Evolutionary conservation across 2,329 filamentous ascomycete genomes (phyloP).

Genomic region (Colletotrichum neosansevieriae): DNA sequence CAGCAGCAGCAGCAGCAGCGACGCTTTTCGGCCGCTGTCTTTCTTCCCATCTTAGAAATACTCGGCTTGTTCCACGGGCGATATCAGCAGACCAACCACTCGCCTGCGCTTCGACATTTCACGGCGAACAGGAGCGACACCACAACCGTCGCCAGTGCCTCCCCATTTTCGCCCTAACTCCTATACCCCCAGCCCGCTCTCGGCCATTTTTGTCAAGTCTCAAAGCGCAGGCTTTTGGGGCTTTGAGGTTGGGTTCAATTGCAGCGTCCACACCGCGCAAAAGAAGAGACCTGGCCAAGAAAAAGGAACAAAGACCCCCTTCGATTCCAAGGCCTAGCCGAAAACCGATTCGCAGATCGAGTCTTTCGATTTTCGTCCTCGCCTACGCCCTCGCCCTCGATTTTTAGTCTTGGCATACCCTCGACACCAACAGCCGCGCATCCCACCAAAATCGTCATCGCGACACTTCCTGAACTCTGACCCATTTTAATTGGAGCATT

Average conservation of each 20-base stretch:
- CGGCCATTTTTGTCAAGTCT: slow-evolving; percentile 36
- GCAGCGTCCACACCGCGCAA: slow-evolving; percentile 9
- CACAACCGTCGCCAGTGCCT: slow-evolving; percentile 21
- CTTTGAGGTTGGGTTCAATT: slow-evolving; percentile 23
- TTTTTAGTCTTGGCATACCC: slow-evolving; percentile 1
- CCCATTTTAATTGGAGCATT: slow-evolving; percentile 35
- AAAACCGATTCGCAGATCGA: neutral
- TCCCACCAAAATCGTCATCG: slow-evolving; percentile 13
- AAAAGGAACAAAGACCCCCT: slow-evolving; percentile 31
- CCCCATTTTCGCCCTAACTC: slow-evolving; percentile 29
- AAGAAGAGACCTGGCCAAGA: neutral
- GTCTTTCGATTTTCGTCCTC: neutral
- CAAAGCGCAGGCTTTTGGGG: slow-evolving; percentile 33
- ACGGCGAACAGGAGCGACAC: slow-evolving; percentile 27
- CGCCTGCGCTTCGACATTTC: slow-evolving; percentile 28
- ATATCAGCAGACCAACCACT: slow-evolving; percentile 30
- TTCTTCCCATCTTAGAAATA: neutral
- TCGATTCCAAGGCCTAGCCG: slow-evolving; percentile 16
- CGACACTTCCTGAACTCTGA: slow-evolving; percentile 29
- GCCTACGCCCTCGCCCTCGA: too few relatives aligned
- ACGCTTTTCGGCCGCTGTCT: neutral
- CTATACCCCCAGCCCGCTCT: slow-evolving; percentile 34
- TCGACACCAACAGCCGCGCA: slow-evolving; percentile 23
- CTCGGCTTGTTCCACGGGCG: slow-evolving; percentile 24
- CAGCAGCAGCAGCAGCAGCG: neutral